Evolutionary conservation across 140 eudicot species (phyloP).

Genomic region (Eryngium alpinum): DNA sequence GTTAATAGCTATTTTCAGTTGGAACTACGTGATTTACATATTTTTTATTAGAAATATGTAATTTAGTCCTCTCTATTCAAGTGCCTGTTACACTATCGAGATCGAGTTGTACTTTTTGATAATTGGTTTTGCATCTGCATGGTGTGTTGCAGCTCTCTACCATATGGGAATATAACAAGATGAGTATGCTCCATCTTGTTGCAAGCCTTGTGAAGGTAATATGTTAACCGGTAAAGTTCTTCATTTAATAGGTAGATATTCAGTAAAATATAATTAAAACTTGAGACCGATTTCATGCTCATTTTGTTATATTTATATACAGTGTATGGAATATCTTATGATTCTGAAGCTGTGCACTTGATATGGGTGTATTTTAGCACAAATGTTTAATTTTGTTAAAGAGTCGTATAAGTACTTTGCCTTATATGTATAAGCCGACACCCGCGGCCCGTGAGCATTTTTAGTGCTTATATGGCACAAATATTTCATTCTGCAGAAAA

Average conservation of each 20-base stretch:
- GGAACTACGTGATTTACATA: background rate
- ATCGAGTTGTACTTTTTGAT: background rate
- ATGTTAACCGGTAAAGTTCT: background rate
- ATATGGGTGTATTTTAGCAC: background rate
- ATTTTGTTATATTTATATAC: background rate
- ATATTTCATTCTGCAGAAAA: background rate
- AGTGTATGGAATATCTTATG: background rate
- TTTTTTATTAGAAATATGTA: background rate
- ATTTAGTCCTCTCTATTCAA: background rate
- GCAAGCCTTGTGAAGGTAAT: slow-evolving; percentile 83
- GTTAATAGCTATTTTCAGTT: background rate
- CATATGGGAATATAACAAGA: slow-evolving; percentile 65
- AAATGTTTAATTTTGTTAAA: background rate
- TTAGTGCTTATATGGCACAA: too few species aligned
- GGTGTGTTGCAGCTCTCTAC: slow-evolving; percentile 54
- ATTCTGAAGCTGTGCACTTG: background rate
- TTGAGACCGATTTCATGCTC: background rate
- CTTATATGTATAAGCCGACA: background rate
- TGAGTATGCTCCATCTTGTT: slow-evolving; percentile 86
- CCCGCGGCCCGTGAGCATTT: too few species aligned
- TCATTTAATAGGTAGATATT: background rate
- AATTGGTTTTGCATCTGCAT: slow-evolving; percentile 8
- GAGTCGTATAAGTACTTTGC: background rate
- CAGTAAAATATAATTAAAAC: background rate
- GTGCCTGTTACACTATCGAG: background rate